Evolutionary conservation across 345 rosid species (phyloP).

Genomic region (Salix udensis): DNA sequence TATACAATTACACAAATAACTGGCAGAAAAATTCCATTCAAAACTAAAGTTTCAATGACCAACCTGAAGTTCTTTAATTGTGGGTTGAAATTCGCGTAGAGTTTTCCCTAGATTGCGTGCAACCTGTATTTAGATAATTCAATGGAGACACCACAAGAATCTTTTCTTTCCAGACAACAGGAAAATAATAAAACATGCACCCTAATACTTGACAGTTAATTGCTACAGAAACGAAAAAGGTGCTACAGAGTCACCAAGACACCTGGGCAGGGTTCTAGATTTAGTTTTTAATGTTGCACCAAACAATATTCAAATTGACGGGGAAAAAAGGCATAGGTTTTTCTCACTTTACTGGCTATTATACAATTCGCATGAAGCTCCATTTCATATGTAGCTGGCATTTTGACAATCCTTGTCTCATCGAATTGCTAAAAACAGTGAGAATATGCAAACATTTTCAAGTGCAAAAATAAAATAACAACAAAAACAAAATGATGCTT

Average conservation of each 20-base stretch:
- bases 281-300: background rate
- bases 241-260: background rate
- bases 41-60: constrained; percentile 3
- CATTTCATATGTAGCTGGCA: background rate
- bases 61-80: constrained; percentile 94
- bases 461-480: background rate
- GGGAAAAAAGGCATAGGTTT: background rate
- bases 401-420: background rate
- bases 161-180: background rate
- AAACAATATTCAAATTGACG: background rate
- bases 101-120: constrained; percentile 93
- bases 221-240: constrained; percentile 3
- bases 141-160: background rate
- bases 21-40: background rate
- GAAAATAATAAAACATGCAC: background rate
- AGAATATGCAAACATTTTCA: background rate
- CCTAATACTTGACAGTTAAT: background rate
- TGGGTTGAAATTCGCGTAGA: constrained; percentile 84
- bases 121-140: constrained; percentile 46
- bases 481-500: background rate
- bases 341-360: background rate
- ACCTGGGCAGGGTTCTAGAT: background rate
- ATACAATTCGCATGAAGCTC: background rate
- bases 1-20: background rate
- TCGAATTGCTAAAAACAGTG: background rate